These are phyloP conservation scores for Tuber melanosporum DNA, from an alignment of 495 filamentous ascomycete species.

Conservation along the genomic window DNA sequence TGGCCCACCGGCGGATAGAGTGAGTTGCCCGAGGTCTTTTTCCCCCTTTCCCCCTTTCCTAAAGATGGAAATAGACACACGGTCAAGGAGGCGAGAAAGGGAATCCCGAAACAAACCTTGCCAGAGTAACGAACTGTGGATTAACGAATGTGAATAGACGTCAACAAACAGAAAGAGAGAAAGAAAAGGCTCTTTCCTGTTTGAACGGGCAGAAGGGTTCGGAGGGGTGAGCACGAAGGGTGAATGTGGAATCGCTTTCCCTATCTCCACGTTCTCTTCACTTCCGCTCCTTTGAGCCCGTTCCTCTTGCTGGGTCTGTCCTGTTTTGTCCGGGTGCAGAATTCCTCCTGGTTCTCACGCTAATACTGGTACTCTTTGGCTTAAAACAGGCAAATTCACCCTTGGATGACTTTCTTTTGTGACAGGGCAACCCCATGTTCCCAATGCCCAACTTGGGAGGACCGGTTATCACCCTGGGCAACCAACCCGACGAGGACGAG, in stretches of 20 bases:
- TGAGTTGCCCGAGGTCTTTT: constrained; percentile 18
- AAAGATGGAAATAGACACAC: constrained; percentile 30
- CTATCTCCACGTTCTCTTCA: constrained; percentile 16
- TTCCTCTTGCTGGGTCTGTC: not conserved
- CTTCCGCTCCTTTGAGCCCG: constrained; percentile 13
- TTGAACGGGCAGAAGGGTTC: constrained; percentile 40
- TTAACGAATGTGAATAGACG: constrained; percentile 42
- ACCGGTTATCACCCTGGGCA: not conserved
- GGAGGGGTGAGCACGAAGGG: constrained; percentile 30
- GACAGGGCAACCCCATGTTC: not conserved
- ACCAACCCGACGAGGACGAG: not conserved
- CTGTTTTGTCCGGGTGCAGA: not conserved
- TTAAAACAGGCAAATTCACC: constrained; percentile 23
- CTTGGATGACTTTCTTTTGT: constrained; percentile 14
- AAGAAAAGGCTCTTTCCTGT: constrained; percentile 36
- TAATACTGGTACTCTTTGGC: constrained; percentile 10
- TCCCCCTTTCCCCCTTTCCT: constrained; percentile 30
- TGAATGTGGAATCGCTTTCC: constrained; percentile 21
- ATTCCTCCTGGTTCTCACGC: constrained; percentile 14
- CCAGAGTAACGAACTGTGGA: constrained; percentile 23
- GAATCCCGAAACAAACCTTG: constrained; percentile 30
- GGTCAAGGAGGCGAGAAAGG: constrained; percentile 14
- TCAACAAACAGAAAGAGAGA: constrained; percentile 49
- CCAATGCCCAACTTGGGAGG: not conserved
- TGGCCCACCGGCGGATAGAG: constrained; percentile 3